These are phyloP conservation scores for Bassia scoparia DNA, from an alignment of 148 eudicot genomes.

Conservation along the genomic window DNA sequence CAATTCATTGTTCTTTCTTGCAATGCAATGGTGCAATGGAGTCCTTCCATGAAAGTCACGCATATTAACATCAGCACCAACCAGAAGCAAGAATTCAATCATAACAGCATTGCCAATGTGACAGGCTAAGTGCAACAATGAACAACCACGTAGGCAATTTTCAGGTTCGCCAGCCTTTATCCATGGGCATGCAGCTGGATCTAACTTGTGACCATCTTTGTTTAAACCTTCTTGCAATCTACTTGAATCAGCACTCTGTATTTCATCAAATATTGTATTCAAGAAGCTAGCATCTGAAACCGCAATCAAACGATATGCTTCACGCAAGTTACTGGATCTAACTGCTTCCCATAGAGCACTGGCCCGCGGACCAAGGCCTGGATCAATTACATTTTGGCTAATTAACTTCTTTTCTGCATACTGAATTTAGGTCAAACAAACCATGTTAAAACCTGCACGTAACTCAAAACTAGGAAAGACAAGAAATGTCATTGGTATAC, in stretches of 20 bases:
- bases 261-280: slow-evolving; percentile 65
- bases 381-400: slow-evolving; percentile 33
- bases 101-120: slow-evolving; percentile 57
- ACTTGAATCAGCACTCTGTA: slow-evolving; percentile 28
- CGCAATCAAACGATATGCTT: slow-evolving; percentile 65
- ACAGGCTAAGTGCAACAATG: slow-evolving; percentile 85
- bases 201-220: slow-evolving; percentile 34
- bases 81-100: slow-evolving; percentile 84
- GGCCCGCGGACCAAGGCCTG: slow-evolving; percentile 39
- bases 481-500: background rate
- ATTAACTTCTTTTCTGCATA: slow-evolving; percentile 65
- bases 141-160: slow-evolving; percentile 68
- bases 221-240: slow-evolving; percentile 30
- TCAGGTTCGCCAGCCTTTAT: slow-evolving; percentile 45
- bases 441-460: background rate
- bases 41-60: slow-evolving; percentile 86
- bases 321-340: slow-evolving; percentile 53
- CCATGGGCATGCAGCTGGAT: slow-evolving; percentile 57
- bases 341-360: slow-evolving; percentile 86
- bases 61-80: slow-evolving; percentile 77
- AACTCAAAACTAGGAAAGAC: background rate
- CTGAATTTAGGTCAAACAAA: slow-evolving; percentile 35
- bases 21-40: slow-evolving; percentile 90
- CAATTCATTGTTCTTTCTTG: slow-evolving; percentile 54
- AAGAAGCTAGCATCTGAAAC: slow-evolving; percentile 52